Base-by-base conservation (phyloP, 768 basidiomycete species). In the Serendipita sp. region DNA sequence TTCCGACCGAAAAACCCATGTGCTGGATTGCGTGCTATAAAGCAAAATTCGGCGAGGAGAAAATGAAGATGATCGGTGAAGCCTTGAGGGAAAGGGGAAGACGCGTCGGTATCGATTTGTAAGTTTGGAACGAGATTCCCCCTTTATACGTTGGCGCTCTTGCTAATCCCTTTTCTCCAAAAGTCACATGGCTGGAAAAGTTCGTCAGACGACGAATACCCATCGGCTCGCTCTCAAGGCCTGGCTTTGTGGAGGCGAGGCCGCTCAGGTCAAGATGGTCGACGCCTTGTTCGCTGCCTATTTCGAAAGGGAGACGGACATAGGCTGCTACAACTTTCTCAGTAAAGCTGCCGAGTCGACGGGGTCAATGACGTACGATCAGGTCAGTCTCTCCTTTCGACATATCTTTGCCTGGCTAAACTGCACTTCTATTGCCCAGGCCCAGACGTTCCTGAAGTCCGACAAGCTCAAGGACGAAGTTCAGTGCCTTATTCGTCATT, bases 151-250 rank as follows among this genome's bases (percentile, higher is more conserved):
- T 23, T 23, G 23, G 23, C 5, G 11, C 3, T 44, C 34, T 23
- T 13, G 10, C 30, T 62, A 15, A 8, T 34, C 4, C 2, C 56
- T 11, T 38, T 62, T 69, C 45, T 56, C 35, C 52, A 63, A 15
- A 69, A 88, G 86, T 63, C 75, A 77, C 3, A 83, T 83, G 69
- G 77, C 76, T 15, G 87, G 87, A 18, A 76, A 77, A 13, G 77
- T 90, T 67, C 78, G 80, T 63, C 81, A 83, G 69, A 86, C 88
- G n/a, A 83, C 78, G 41, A 75, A 78, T 18, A 85, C 85, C 7
- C 89, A 91, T 72, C 81, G 89, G 10, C 76, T 92, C 32, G 77
- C 85, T 35, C 80, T 81, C 64, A 86, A 88, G 70, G 88, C 88
- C 1, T 85, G 78, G 71, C 73, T 78, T 67, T 66, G 82, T 18